phyloP scores from a whole-genome alignment of 164 flowering plant genomes.

The Euptelea pleiosperma region DNA sequence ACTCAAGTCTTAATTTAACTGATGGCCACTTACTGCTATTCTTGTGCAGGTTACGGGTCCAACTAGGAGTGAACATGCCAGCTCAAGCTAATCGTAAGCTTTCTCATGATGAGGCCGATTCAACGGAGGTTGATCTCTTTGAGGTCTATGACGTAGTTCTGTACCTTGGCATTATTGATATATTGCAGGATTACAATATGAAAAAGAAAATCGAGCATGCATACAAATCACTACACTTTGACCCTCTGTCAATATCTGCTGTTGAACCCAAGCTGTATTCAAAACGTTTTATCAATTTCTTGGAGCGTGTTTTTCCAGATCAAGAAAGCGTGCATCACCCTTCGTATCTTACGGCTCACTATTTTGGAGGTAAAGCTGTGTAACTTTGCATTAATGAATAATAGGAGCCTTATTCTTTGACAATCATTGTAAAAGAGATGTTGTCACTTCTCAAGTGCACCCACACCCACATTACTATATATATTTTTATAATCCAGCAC shows the following conservation, averaged over 20 bases:
- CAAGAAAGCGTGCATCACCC: slow-evolving; percentile 6
- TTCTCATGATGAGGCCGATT: slow-evolving; percentile 29
- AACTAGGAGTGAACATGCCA: slow-evolving; percentile 95
- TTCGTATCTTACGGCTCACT: not conserved
- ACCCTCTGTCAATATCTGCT: slow-evolving; percentile 72
- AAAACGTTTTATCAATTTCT: slow-evolving; percentile 62
- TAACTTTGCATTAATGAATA: not conserved
- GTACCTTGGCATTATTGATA: slow-evolving; percentile 87
- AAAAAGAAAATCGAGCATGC: slow-evolving; percentile 79
- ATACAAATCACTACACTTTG: slow-evolving; percentile 62
- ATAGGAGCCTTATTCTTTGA: not conserved
- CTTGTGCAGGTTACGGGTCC: slow-evolving; percentile 62
- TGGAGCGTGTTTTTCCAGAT: slow-evolving; percentile 64
- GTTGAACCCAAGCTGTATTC: slow-evolving; percentile 73
- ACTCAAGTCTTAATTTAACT: not conserved
- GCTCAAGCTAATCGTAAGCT: slow-evolving; percentile 73
- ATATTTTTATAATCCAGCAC: not conserved
- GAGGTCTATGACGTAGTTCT: slow-evolving; percentile 89
- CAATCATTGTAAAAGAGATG: not conserved
- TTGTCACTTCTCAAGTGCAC: slow-evolving; percentile 1
- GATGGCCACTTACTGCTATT: not conserved
- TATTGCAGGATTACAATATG: slow-evolving; percentile 77
- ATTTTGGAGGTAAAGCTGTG: too few relatives aligned
- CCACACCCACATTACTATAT: too few relatives aligned
- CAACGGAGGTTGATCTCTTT: slow-evolving; percentile 53